phyloP scores from a whole-genome alignment of 179 eudicot genomes.

The Vitellaria paradoxa region DNA sequence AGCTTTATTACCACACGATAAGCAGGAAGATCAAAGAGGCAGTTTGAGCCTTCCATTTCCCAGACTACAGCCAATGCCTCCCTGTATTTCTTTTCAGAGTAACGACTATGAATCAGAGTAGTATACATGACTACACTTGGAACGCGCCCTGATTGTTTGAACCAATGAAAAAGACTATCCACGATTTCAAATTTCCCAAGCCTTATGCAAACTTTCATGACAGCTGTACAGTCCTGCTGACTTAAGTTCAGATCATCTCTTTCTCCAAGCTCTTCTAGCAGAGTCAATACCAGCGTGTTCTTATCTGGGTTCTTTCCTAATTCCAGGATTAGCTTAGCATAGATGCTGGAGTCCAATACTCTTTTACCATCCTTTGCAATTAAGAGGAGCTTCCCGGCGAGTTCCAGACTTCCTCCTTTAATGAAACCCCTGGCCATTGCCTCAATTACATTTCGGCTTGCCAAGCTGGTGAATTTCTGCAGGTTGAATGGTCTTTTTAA shows the following conservation, averaged over 20 bases:
- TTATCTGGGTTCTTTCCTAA: conserved; percentile 76
- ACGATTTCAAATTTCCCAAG: conserved; percentile 75
- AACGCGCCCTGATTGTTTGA: conserved; percentile 40
- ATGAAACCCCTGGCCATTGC: conserved; percentile 81
- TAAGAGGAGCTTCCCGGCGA: conserved; percentile 63
- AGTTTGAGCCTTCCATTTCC: conserved; percentile 82
- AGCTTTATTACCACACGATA: conserved; percentile 80
- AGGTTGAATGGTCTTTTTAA: conserved; percentile 52
- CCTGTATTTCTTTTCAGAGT: conserved; percentile 43
- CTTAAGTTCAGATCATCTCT: conserved; percentile 62
- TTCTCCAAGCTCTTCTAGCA: conserved; percentile 68
- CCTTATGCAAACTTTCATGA: conserved; percentile 74
- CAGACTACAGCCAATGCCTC: conserved; percentile 81
- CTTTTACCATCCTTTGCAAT: conserved; percentile 53
- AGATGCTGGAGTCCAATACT: conserved; percentile 59
- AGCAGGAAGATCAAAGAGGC: conserved; percentile 73
- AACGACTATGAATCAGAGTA: conserved; percentile 69
- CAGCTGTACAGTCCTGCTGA: conserved; percentile 70
- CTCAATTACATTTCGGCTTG: conserved; percentile 63
- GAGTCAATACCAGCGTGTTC: conserved; percentile 35
- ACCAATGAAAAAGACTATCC: conserved; percentile 80
- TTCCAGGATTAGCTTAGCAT: conserved; percentile 69
- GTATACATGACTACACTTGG: conserved; percentile 86
- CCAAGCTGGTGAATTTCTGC: conserved; percentile 46
- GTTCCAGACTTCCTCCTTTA: conserved; percentile 58